Evolutionary conservation across 768 basidiomycete genomes (phyloP).

Genomic region (Thelephora aurantiotincta): DNA sequence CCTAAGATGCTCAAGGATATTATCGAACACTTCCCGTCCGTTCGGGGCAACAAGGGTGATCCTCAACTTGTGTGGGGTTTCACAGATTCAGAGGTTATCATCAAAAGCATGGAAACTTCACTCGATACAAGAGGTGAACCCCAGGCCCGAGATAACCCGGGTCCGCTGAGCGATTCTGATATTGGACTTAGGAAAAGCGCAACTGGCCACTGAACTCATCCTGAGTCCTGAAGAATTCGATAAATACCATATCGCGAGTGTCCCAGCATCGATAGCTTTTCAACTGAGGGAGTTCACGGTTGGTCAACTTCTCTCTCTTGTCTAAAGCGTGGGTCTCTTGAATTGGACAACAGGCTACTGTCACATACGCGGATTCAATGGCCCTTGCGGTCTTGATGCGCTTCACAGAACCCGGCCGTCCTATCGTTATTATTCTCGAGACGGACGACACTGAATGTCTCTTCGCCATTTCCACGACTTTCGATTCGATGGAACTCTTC

Average conservation of each 20-base stretch:
- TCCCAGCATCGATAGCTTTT: slow-evolving; percentile 60
- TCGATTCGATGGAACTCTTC: slow-evolving; percentile 21
- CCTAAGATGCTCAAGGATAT: slow-evolving; percentile 63
- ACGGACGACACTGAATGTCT: slow-evolving; percentile 49
- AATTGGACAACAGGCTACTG: slow-evolving; percentile 43
- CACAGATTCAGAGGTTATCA: slow-evolving; percentile 45
- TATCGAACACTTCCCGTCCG: slow-evolving; percentile 65
- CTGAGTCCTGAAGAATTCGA: slow-evolving; percentile 77
- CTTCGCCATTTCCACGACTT: slow-evolving; percentile 71
- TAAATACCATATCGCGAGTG: slow-evolving; percentile 46
- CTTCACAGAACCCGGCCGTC: slow-evolving; percentile 61
- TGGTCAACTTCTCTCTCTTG: slow-evolving; percentile 9
- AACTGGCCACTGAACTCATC: slow-evolving; percentile 62
- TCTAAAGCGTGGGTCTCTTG: background rate
- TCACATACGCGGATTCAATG: slow-evolving; percentile 65
- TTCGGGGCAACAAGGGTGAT: slow-evolving; percentile 50
- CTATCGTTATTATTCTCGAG: slow-evolving; percentile 68
- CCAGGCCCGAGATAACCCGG: background rate
- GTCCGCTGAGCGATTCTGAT: background rate
- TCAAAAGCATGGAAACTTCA: slow-evolving; percentile 55
- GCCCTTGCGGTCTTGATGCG: slow-evolving; percentile 50
- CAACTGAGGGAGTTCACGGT: slow-evolving; percentile 81
- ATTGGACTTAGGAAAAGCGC: slow-evolving; percentile 32
- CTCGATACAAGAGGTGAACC: slow-evolving; percentile 46
- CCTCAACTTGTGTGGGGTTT: slow-evolving; percentile 80